Base-by-base conservation (phyloP, 2,329 filamentous ascomycete genomes). In the Cercospora sojina region DNA sequence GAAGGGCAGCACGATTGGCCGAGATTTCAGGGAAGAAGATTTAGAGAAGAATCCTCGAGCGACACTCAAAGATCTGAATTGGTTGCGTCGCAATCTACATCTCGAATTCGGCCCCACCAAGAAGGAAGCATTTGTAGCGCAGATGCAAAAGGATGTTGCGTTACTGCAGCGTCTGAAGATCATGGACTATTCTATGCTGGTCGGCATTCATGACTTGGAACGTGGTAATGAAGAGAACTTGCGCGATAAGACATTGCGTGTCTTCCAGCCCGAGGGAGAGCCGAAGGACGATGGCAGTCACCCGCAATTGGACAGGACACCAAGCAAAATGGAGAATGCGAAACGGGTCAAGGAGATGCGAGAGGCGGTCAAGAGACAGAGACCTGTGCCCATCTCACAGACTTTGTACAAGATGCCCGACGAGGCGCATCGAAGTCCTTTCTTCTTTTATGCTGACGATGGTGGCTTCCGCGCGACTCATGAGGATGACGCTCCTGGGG, bases 181-280 rank as follows among this genome's bases (percentile, higher is more conserved):
- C 74, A 99, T 99, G 95, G 95, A 99, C 79, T 99, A 99, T 80
- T 98, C 94, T 9, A 86, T 99, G 68, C 85, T 99, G 41, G 88
- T 99, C 63, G 95, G 95, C 59, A 95, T 98, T 59, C 95, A 99
- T 77, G 95, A 99, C 77, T 79, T 96, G 20, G 87, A 88, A 63
- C 90, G 91, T 72, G 95, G 95, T 31, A 99, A 99, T 76, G 93
- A 97, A 73, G 95, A 99, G 78, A 97, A 97, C 64, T 83, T 99
- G 55, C 91, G 87, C 41, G 87, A 90, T 80, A 97, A 96, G 82
- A 97, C 93, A 0, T 82, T 99, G 59, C 90, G 95, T 77, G 93
- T 98, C 3, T 98, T 97, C 80, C 93, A 96, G 77, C 94, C 94
- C 3, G 92, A 92, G 18, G 91, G 91, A 23, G 90, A 82, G 25